Evolutionary conservation across 805 yeast species (phyloP).

Genomic region (Sugiyamaella valdiviana): DNA sequence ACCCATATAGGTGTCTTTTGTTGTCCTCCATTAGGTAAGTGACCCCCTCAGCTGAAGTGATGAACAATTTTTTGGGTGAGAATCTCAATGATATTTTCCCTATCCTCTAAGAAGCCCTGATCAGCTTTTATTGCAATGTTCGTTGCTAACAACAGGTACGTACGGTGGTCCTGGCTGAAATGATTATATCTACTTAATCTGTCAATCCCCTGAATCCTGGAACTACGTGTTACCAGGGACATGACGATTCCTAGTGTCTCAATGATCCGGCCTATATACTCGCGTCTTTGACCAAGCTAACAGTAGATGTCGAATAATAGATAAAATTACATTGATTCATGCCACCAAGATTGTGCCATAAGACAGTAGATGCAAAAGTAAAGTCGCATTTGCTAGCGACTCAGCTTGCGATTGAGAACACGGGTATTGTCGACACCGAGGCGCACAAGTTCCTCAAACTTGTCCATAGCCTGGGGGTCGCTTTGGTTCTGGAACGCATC

Average conservation of each 20-base stretch:
- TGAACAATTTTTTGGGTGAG: background rate
- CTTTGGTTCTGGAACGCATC: constrained; percentile 32
- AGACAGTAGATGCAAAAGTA: background rate
- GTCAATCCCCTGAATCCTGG: background rate
- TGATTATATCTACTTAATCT: background rate
- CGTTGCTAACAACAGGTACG: background rate
- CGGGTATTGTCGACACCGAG: constrained; percentile 57
- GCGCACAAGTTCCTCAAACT: constrained; percentile 54
- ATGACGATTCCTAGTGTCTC: background rate
- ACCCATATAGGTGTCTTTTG: too few species aligned
- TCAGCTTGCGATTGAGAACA: constrained; percentile 29
- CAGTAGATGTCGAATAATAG: background rate
- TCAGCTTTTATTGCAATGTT: background rate
- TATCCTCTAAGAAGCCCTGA: background rate
- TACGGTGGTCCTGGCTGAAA: background rate
- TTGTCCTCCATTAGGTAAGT: constrained; percentile 1
- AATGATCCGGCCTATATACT: background rate
- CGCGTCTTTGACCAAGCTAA: background rate
- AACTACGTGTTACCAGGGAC: background rate
- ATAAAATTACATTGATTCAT: background rate
- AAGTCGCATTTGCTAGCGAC: constrained; percentile 9
- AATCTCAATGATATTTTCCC: background rate
- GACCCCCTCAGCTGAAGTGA: background rate
- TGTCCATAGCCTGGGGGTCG: constrained; percentile 40
- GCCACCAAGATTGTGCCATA: background rate